A percentile compares a stretch with the other conserved stretches of the same genome.
phyloP scores from a whole-genome alignment of 2,329 filamentous ascomycete genomes.

The Pyricularia pennisetigena region DNA sequence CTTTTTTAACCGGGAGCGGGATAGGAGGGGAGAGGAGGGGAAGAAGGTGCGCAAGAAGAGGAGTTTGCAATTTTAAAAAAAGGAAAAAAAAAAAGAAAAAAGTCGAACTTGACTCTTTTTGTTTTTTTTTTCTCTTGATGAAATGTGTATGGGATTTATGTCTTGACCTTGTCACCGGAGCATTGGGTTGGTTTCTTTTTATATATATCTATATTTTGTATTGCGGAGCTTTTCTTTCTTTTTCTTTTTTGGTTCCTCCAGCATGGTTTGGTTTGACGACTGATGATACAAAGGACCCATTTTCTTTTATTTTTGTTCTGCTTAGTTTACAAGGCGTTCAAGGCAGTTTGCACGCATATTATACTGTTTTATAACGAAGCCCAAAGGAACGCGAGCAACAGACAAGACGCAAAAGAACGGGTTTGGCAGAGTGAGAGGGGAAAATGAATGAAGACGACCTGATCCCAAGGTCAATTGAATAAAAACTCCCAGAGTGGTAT shows the following conservation, averaged over 20 bases:
- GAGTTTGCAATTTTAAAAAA: constrained; percentile 20
- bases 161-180: not conserved
- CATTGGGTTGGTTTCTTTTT: not conserved
- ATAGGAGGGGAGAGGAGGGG: constrained; percentile 12
- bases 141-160: not conserved
- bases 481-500: not conserved
- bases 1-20: constrained; percentile 12
- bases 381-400: not conserved
- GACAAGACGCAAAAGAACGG: not conserved
- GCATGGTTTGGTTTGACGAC: not conserved
- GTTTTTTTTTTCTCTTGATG: not conserved
- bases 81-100: too few relatives aligned
- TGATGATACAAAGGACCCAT: not conserved
- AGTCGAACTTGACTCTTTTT: too few relatives aligned
- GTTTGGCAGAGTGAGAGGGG: too few relatives aligned
- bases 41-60: constrained; percentile 22
- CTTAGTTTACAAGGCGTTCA: not conserved
- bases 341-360: not conserved
- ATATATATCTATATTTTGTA: too few relatives aligned
- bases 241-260: too few relatives aligned
- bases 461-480: not conserved
- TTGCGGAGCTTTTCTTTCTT: not conserved
- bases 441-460: not conserved
- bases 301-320: not conserved
- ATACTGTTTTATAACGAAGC: not conserved